Evolutionary conservation across 441 rosid species (phyloP), one percentile per base, ranked within the genome.

Genomic region (Aleurites moluccanus): DNA sequence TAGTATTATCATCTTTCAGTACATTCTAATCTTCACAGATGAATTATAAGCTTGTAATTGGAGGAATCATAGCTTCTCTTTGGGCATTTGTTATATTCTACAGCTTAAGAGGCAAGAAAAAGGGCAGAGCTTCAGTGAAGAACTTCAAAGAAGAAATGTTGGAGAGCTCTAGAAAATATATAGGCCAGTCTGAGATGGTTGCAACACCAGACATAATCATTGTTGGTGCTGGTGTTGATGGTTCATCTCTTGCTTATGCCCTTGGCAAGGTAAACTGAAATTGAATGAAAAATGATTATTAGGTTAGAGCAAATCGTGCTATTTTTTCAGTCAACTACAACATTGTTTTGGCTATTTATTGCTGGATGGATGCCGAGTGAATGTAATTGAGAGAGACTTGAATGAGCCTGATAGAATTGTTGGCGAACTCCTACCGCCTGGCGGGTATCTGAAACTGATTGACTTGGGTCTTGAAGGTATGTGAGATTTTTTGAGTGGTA

Each of bases 391-490:
- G 33, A 30, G 33, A 30, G 33, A 30, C 33, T 30, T 30, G 2
- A 30, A 30, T 30, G 33, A 30, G 33, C 33, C 33, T 30, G 33
- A 30, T 1, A 1, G 33, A 30, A 30, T 30, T 30, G 33, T 30
- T 30, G 28, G 28, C 28, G 33, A 30, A 30, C 33, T 30, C 33
- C 33, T 30, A 30, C 33, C 1, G 33, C 33, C 33, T 30, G 33
- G 33, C 33, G 33, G 33, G 33, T 30, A 30, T 30, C 33, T 30
- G 33, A 30, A 30, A 30, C 33, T 30, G 33, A 30, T 30, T 30
- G 33, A 92, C 79, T 79, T 92, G 83, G 98, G 93, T 60, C 90
- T 93, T 75, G 85, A 89, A 91, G 98, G 98, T 91, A 66, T 21
- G 59, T 44, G 49, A 64, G 30, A 2, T 9, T 8, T 44, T 44